Evolutionary conservation across 495 filamentous ascomycete genomes (phyloP), one percentile per base, ranked within the genome.

Genomic region (Paragyromitra xinjiangensis): DNA sequence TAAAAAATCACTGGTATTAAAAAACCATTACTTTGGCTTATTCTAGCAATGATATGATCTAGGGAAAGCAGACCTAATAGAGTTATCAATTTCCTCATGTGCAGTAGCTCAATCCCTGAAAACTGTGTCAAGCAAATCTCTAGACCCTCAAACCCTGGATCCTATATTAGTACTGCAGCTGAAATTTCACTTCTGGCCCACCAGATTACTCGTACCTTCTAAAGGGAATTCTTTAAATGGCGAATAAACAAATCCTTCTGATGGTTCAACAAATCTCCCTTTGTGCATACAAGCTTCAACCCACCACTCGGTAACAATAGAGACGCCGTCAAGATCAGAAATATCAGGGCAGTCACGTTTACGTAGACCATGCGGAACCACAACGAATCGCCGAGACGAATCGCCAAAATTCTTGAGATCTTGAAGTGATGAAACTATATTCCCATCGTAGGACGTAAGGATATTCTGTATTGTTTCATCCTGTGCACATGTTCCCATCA

Each of bases 231-330:
- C 80, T 6, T 88, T 86, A 73, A 97, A 92, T 1, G 95, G 94
- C 3, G 87, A 90, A 73, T 91, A 93, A 29, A 92, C 88, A 68
- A 93, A 86, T 82, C 95, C 88, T 0, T 89, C 86, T 63, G 85
- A 83, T n/a, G 94, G 93, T 9, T 90, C 85, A 45, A 93, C 88
- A 69, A 94, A 87, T 8, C 83, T 85, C 79, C 92, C 93, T 16
- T 89, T 87, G 79, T 93, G 88, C 42, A 98, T 84, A 82, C 95
- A 98, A 55, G 89, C 87, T 84, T 99, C 95, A 48, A 98, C 86
- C 90, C 95, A 99, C 87, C 94, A 95, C 77, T 97, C 92, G 9
- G 93, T 98, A 48, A 97, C 91, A 55, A 90, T 83, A 44, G 50
- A 58, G 19, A 73, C 50, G 58, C 56, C 39, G 1, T 55, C 50